These are phyloP conservation scores for Colletotrichum ledebouriae DNA, from an alignment of 2,329 filamentous ascomycete species.

Conservation along the genomic window DNA sequence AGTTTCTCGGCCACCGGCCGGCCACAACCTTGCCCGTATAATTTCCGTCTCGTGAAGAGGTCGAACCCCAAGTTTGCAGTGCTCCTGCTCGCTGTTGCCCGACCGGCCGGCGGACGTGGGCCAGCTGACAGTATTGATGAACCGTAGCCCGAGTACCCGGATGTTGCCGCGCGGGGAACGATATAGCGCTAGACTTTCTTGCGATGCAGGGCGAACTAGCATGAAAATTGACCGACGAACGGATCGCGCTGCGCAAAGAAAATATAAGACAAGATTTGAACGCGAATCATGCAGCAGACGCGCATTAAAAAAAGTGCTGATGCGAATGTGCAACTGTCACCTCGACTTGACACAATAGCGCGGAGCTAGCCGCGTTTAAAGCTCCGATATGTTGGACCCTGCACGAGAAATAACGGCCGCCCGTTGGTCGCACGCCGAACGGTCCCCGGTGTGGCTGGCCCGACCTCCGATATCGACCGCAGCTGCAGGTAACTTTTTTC, in stretches of 20 bases:
- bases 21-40: conserved; percentile 11
- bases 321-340: neutral
- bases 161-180: neutral
- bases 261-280: conserved; percentile 1
- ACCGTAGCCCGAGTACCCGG: conserved; percentile 19
- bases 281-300: conserved; percentile 6
- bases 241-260: neutral
- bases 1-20: conserved; percentile 2
- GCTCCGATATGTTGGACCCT: conserved; percentile 19
- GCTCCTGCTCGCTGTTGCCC: conserved; percentile 1
- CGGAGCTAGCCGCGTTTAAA: conserved; percentile 23
- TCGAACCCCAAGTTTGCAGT: conserved; percentile 9
- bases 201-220: neutral
- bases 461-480: conserved; percentile 42
- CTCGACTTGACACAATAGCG: conserved; percentile 21
- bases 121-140: neutral
- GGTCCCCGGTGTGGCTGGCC: conserved; percentile 38
- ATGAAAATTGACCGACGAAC: neutral
- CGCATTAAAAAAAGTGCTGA: neutral
- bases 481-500: conserved; percentile 26
- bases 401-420: conserved; percentile 14
- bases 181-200: neutral
- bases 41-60: conserved; percentile 6
- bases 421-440: conserved; percentile 39
- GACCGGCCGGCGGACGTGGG: neutral